Conservation (phyloP, 2,329 filamentous ascomycete species). For the Botrytis cinerea region DNA sequence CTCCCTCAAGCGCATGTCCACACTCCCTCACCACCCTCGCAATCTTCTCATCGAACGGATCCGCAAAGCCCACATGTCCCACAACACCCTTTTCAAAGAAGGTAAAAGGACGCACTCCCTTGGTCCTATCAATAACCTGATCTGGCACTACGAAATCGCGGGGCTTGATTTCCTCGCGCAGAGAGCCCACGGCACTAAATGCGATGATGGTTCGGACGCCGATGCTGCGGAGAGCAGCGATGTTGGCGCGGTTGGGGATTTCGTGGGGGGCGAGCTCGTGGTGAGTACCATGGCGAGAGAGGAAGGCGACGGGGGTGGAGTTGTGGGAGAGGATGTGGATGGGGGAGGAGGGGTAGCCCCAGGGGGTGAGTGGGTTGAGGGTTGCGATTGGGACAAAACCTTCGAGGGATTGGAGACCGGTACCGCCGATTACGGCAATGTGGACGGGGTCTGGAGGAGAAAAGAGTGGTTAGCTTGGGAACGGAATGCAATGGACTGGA, state of each 20-base stretch:
- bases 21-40: conserved; percentile 76
- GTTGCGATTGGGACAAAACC: conserved; percentile 83
- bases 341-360: conserved; percentile 74
- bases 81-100: conserved; percentile 94
- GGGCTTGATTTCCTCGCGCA: conserved; percentile 90
- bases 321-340: conserved; percentile 89
- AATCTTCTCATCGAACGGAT: conserved; percentile 84
- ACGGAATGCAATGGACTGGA: too few relatives aligned
- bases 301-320: conserved; percentile 82
- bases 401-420: conserved; percentile 83
- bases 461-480: neutral
- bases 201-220: conserved; percentile 91
- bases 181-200: conserved; percentile 90
- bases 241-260: conserved; percentile 92
- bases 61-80: conserved; percentile 91
- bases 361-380: conserved; percentile 78
- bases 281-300: conserved; percentile 86
- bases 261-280: conserved; percentile 93
- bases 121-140: conserved; percentile 96
- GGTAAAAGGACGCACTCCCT: conserved; percentile 85
- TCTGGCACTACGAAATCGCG: conserved; percentile 96
- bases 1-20: conserved; percentile 73
- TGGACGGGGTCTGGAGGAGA: conserved; percentile 61
- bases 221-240: conserved; percentile 89
- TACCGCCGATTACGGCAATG: conserved; percentile 91